Percentiles rank a stretch among this genome's conserved stretches.
phyloP scores from a whole-genome alignment of 805 yeast genomes.

The Candida rishiriensis region DNA sequence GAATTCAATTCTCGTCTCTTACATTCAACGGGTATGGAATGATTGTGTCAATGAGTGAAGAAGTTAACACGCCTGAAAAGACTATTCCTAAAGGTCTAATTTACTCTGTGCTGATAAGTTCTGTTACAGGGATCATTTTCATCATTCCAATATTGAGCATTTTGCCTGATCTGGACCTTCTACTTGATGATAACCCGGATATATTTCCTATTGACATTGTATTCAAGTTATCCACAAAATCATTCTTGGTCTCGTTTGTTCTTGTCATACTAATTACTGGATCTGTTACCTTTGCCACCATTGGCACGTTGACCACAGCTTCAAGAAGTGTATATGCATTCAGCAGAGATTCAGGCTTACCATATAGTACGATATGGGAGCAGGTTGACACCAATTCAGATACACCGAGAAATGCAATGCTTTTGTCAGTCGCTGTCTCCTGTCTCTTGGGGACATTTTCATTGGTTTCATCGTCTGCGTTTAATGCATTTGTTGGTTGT shows the following conservation, averaged over 20 bases:
- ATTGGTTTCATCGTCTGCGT: conserved; percentile 65
- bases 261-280: conserved; percentile 64
- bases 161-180: conserved; percentile 55
- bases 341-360: conserved; percentile 80
- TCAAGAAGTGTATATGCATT: conserved; percentile 79
- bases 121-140: conserved; percentile 66
- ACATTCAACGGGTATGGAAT: conserved; percentile 82
- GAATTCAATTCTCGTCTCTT: conserved; percentile 73
- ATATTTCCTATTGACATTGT: conserved; percentile 77
- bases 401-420: conserved; percentile 67
- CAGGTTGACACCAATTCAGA: conserved; percentile 52
- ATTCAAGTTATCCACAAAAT: conserved; percentile 65
- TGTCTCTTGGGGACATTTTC: conserved; percentile 60
- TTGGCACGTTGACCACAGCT: conserved; percentile 76
- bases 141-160: conserved; percentile 68
- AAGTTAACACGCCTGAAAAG: conserved; percentile 69
- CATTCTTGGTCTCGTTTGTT: conserved; percentile 63
- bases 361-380: conserved; percentile 60
- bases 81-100: conserved; percentile 73
- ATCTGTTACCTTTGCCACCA: conserved; percentile 68
- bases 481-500: conserved; percentile 80
- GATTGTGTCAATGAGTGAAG: conserved; percentile 78
- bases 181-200: conserved; percentile 59
- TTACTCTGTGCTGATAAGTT: conserved; percentile 58
- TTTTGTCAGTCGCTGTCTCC: conserved; percentile 60